phyloP scores from a whole-genome alignment of 805 yeast genomes.

The Candida vaughaniae region DNA sequence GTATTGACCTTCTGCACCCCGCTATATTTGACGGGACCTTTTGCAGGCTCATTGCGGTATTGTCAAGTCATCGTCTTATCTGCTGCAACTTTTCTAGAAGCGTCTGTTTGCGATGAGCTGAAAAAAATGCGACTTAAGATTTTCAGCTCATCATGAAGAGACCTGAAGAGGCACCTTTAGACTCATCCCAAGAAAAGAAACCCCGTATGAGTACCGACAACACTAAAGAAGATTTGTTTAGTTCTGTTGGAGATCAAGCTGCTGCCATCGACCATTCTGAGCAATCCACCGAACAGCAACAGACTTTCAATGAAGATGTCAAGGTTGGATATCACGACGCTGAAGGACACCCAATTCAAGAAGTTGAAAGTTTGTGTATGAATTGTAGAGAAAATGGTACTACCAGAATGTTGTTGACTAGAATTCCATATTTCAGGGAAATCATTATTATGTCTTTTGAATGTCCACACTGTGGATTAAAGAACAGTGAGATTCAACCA shows the following conservation, averaged over 20 bases:
- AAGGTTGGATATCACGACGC: slow-evolving; percentile 79
- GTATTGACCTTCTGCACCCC: too few species aligned
- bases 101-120: background rate
- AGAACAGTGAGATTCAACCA: slow-evolving; percentile 92
- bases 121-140: slow-evolving; percentile 3
- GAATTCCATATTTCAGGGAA: slow-evolving; percentile 89
- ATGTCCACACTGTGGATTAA: slow-evolving; percentile 92
- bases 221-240: slow-evolving; percentile 21
- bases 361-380: slow-evolving; percentile 93
- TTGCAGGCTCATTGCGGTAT: too few species aligned
- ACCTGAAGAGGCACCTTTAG: slow-evolving; percentile 13
- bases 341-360: slow-evolving; percentile 93
- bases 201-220: slow-evolving; percentile 8
- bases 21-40: too few species aligned
- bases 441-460: slow-evolving; percentile 91
- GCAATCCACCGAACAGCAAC: slow-evolving; percentile 4
- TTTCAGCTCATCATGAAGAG: slow-evolving; percentile 18
- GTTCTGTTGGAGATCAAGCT: slow-evolving; percentile 43
- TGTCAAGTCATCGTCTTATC: too few species aligned
- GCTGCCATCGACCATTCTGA: slow-evolving; percentile 21
- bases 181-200: slow-evolving; percentile 15
- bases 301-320: slow-evolving; percentile 36
- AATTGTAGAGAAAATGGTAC: slow-evolving; percentile 85
- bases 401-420: slow-evolving; percentile 80
- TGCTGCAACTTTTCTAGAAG: slow-evolving; percentile 8